Evolutionary conservation across 306 rosid genomes (phyloP).

Genomic region (Pterocarpus macrocarpus): DNA sequence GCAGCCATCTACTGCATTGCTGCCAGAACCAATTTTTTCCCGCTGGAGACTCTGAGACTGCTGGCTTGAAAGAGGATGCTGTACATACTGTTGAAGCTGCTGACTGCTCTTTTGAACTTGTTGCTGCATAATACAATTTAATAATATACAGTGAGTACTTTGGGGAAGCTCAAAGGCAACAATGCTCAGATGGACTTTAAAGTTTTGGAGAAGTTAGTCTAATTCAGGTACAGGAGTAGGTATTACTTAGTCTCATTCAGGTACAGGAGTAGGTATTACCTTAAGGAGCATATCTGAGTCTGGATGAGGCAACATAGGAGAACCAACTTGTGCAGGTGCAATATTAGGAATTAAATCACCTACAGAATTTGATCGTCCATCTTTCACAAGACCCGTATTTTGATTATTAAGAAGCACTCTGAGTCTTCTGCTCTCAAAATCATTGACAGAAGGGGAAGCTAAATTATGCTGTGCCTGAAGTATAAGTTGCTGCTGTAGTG

Average conservation of each 20-base stretch:
- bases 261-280: conserved; percentile 60
- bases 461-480: conserved; percentile 64
- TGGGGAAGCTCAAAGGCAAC: conserved; percentile 20
- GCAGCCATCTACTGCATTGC: conserved; percentile 50
- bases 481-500: conserved; percentile 64
- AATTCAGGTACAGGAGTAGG: conserved; percentile 39
- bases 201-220: conserved; percentile 2
- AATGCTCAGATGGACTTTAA: conserved; percentile 9
- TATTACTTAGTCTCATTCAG: conserved; percentile 37
- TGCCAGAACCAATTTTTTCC: conserved; percentile 59
- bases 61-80: conserved; percentile 59
- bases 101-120: conserved; percentile 57
- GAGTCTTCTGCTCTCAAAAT: conserved; percentile 57
- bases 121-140: conserved; percentile 52
- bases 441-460: conserved; percentile 55
- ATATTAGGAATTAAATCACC: conserved; percentile 54
- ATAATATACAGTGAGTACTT: conserved; percentile 26
- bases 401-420: conserved; percentile 57
- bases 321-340: conserved; percentile 62
- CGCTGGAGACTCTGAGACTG: conserved; percentile 62
- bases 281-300: conserved; percentile 58
- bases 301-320: conserved; percentile 56
- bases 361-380: conserved; percentile 52
- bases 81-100: conserved; percentile 58
- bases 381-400: conserved; percentile 55